phyloP scores from a whole-genome alignment of 495 filamentous ascomycete genomes.

The Penicillium cosmopolitanum region DNA sequence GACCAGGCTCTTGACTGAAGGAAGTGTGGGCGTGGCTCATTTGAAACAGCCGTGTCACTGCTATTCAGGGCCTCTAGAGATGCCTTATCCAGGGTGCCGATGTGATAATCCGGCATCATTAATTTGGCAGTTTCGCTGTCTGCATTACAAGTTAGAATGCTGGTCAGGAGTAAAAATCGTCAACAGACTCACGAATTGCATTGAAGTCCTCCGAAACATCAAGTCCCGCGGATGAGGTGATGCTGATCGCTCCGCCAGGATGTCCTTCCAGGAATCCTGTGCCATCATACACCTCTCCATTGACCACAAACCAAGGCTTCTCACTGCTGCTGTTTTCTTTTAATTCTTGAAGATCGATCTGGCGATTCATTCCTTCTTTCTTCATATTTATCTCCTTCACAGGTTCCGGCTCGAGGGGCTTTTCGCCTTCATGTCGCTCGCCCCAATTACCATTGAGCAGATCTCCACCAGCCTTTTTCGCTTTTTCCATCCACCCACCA shows the following conservation, averaged over 20 bases:
- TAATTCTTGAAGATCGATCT: slow-evolving; percentile 74
- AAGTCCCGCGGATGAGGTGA: slow-evolving; percentile 78
- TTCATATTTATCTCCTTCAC: slow-evolving; percentile 82
- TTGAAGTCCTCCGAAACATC: slow-evolving; percentile 95
- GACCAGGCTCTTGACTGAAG: slow-evolving; percentile 73
- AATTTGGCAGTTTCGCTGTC: slow-evolving; percentile 90
- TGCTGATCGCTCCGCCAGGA: slow-evolving; percentile 88
- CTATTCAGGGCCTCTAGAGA: slow-evolving; percentile 56
- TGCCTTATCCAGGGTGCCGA: slow-evolving; percentile 71
- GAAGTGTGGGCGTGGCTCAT: slow-evolving; percentile 61
- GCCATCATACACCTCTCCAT: slow-evolving; percentile 92
- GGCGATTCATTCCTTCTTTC: slow-evolving; percentile 64
- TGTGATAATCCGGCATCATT: slow-evolving; percentile 90
- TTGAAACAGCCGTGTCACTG: slow-evolving; percentile 24
- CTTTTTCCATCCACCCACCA: slow-evolving; percentile 94
- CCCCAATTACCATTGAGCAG: slow-evolving; percentile 87
- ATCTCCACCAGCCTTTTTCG: slow-evolving; percentile 87
- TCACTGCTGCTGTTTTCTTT: slow-evolving; percentile 66
- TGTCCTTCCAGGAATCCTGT: slow-evolving; percentile 82
- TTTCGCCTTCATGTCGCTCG: slow-evolving; percentile 66
- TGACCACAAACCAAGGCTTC: slow-evolving; percentile 88
- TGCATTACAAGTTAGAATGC: slow-evolving; percentile 32
- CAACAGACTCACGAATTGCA: slow-evolving; percentile 75
- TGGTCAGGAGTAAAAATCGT: slow-evolving; percentile 6
- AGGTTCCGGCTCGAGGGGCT: slow-evolving; percentile 42